A percentile compares a stretch with the other conserved stretches of the same genome.
phyloP scores from a whole-genome alignment of 495 filamentous ascomycete species.

The Jackrogersella multiformis region DNA sequence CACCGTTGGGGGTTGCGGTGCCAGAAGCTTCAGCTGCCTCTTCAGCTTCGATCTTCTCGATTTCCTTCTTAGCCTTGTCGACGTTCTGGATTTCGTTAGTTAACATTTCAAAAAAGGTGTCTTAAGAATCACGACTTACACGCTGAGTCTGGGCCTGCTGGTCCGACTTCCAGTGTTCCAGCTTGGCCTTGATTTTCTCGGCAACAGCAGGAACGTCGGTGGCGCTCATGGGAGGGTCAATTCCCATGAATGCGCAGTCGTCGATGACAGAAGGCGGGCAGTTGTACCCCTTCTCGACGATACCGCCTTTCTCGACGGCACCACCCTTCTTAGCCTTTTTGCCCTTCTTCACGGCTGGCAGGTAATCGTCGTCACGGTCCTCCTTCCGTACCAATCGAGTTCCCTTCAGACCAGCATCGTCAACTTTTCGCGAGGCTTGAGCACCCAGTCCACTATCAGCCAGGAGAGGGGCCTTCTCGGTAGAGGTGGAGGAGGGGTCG shows the following conservation, averaged over 20 bases:
- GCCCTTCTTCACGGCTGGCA: constrained; percentile 87
- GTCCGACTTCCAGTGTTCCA: constrained; percentile 91
- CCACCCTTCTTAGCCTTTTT: constrained; percentile 80
- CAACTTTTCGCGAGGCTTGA: constrained; percentile 80
- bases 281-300: constrained; percentile 71
- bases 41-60: constrained; percentile 68
- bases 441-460: constrained; percentile 70
- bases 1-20: constrained; percentile 50
- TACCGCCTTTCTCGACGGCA: constrained; percentile 41
- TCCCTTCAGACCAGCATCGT: constrained; percentile 80
- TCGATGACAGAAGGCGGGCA: constrained; percentile 89
- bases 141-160: constrained; percentile 91
- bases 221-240: constrained; percentile 87
- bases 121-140: constrained; percentile 62
- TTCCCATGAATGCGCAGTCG: constrained; percentile 80
- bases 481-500: constrained; percentile 72
- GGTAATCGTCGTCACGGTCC: constrained; percentile 87
- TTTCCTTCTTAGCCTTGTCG: constrained; percentile 73
- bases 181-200: constrained; percentile 91
- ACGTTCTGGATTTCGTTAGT: constrained; percentile 81
- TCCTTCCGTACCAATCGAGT: constrained; percentile 80
- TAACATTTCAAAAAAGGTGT: not conserved
- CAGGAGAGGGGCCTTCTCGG: constrained; percentile 71
- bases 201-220: constrained; percentile 77
- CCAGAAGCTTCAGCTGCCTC: constrained; percentile 53